Evolutionary conservation across 2,329 filamentous ascomycete genomes (phyloP), one percentile per base, ranked within the genome.

Genomic region (Penicillium digitatum): DNA sequence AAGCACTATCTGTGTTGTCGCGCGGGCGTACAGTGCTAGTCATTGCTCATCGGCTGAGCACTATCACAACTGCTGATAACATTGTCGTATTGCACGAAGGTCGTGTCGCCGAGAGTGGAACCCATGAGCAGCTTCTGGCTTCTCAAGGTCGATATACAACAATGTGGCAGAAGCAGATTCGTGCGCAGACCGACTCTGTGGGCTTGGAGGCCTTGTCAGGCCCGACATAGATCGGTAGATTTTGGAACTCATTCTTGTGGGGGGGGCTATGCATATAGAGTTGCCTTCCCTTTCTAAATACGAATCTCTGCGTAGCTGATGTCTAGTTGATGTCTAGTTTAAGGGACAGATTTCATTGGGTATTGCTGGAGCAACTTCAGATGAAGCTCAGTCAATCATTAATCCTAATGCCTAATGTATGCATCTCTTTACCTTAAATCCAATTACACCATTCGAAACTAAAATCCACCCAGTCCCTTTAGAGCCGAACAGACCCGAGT

Each of bases 111-210:
- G 46, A 48, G 12, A 39, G 34, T 48, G 46, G 46, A 3, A 48
- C 46, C 5, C 46, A 48, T 22, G 46, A 39, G 12, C 24, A 39
- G 24, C 24, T 48, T 11, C 34, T 48, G 2, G 34, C 46, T 29
- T 20, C 34, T 48, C 24, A 29, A 0, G 46, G 46, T 22, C 46
- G 46, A 16, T 48, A 48, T 39, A 48, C 34, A 12, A n/a, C n/a
- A 5, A 39, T 48, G 46, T 48, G 46, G 46, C 46, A 39, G 24
- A 48, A 48, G 24, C 46, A 48, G n/a, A 48, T 48, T 29, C 46
- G 34, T 27, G 46, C 46, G 12, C 46, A 48, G 24, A 48, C 24
- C 7, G 46, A 48, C n/a, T 22, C 34, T 11, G 46, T 48, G 12
- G 12, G 24, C 1, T 22, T 48, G n/a, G 12, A 12, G 9, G 14